A percentile compares a stretch with the other conserved stretches of the same genome.
phyloP scores from a whole-genome alignment of 257 asterid genomes.

The Misopates orontium region DNA sequence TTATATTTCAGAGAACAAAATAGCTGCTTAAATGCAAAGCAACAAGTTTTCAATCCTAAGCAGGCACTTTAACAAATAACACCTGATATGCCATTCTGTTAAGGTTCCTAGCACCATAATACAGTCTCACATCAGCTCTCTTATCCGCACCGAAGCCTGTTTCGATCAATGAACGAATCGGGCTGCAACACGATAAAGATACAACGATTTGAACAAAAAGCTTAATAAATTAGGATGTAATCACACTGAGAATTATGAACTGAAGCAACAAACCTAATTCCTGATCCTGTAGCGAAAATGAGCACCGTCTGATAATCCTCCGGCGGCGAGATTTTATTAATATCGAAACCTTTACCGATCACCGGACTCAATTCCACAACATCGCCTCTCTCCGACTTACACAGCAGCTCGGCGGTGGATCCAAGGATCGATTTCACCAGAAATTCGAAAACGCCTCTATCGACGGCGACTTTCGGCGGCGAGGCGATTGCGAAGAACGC shows the following conservation, averaged over 20 bases:
- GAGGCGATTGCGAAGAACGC: slow-evolving; percentile 77
- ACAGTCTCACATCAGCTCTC: slow-evolving; percentile 87
- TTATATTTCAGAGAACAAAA: background rate
- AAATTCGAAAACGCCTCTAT: slow-evolving; percentile 76
- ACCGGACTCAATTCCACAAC: slow-evolving; percentile 76
- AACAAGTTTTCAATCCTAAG: slow-evolving; percentile 15
- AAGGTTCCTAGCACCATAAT: slow-evolving; percentile 94
- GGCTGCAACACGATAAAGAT: slow-evolving; percentile 49
- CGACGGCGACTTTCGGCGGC: slow-evolving; percentile 66
- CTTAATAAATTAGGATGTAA: slow-evolving; percentile 1
- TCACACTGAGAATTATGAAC: too few relatives aligned
- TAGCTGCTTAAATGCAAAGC: background rate
- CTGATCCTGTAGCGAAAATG: slow-evolving; percentile 96
- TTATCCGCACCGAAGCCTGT: slow-evolving; percentile 67
- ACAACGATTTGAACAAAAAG: slow-evolving; percentile 19
- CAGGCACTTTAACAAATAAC: background rate
- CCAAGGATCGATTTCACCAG: slow-evolving; percentile 76
- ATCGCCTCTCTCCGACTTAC: slow-evolving; percentile 75
- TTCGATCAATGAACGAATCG: slow-evolving; percentile 87
- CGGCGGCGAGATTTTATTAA: slow-evolving; percentile 66
- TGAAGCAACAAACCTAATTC: too few relatives aligned
- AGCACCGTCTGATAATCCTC: slow-evolving; percentile 65
- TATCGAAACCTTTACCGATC: slow-evolving; percentile 82
- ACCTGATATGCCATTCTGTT: slow-evolving; percentile 95
- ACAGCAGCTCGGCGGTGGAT: slow-evolving; percentile 81